phyloP scores from a whole-genome alignment of 352 stramenopile species.

The Phytophthora europaea region DNA sequence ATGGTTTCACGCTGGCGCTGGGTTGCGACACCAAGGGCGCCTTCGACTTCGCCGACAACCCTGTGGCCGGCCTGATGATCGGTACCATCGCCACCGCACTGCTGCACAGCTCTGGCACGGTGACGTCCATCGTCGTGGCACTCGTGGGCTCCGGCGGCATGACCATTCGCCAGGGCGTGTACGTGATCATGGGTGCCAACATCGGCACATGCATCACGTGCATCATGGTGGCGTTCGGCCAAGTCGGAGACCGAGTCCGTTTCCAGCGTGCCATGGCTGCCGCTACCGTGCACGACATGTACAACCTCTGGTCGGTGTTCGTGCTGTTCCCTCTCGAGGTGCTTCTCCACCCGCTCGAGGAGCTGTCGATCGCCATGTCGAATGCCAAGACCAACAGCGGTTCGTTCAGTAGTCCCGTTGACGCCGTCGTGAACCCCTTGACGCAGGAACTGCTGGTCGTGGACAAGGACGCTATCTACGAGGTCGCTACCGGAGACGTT shows the following conservation, averaged over 20 bases:
- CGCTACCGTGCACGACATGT: constrained; percentile 77
- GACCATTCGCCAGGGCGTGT: constrained; percentile 86
- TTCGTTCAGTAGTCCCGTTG: constrained; percentile 54
- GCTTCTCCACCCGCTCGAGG: constrained; percentile 65
- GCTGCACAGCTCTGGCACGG: constrained; percentile 80
- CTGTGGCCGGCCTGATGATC: constrained; percentile 80
- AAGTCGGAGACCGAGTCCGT: constrained; percentile 77
- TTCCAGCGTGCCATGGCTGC: constrained; percentile 75
- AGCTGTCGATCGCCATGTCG: constrained; percentile 59
- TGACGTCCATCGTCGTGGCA: constrained; percentile 84
- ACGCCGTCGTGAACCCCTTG: constrained; percentile 54
- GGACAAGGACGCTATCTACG: constrained; percentile 47
- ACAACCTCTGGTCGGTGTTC: constrained; percentile 91
- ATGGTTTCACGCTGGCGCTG: constrained; percentile 75
- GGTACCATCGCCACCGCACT: constrained; percentile 79
- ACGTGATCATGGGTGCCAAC: constrained; percentile 95
- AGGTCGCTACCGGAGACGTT: constrained; percentile 42
- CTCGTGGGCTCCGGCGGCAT: constrained; percentile 75
- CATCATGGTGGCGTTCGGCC: constrained; percentile 92
- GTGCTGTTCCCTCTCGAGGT: constrained; percentile 83
- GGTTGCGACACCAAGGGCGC: constrained; percentile 71
- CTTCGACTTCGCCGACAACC: constrained; percentile 80
- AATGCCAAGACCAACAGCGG: constrained; percentile 43
- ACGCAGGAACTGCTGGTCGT: constrained; percentile 45
- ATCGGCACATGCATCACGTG: constrained; percentile 91